These are phyloP conservation scores for Talaromyces sp. DNA, from an alignment of 2,329 filamentous ascomycete species.

Conservation along the genomic window DNA sequence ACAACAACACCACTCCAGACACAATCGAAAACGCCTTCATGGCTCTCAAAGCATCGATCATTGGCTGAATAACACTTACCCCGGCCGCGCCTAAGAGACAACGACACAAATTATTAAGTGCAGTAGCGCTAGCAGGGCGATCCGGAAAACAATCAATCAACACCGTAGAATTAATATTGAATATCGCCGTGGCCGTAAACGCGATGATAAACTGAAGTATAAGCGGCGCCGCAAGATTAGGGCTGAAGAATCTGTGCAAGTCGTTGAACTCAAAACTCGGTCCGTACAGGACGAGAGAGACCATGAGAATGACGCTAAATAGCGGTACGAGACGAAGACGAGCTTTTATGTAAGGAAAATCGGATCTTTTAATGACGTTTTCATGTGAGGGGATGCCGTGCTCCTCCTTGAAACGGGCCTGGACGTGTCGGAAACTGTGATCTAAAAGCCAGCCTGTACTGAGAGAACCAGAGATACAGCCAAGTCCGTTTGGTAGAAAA, in stretches of 20 bases:
- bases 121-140: conserved; percentile 7
- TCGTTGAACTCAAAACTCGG: conserved; percentile 14
- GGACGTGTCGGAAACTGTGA: conserved; percentile 1
- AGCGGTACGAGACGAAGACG: conserved; percentile 11
- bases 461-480: conserved; percentile 22
- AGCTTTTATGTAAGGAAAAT: conserved; percentile 10
- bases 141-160: conserved; percentile 11
- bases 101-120: conserved; percentile 9
- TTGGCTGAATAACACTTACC: conserved; percentile 10
- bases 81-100: conserved; percentile 10
- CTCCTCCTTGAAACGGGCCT: background rate
- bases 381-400: conserved; percentile 3
- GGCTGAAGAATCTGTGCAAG: background rate
- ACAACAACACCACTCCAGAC: background rate
- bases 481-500: conserved; percentile 26
- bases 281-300: conserved; percentile 6
- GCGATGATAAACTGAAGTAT: conserved; percentile 14
- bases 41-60: conserved; percentile 2
- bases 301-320: background rate
- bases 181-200: conserved; percentile 8
- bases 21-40: background rate
- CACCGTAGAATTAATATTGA: conserved; percentile 12
- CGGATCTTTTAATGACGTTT: background rate
- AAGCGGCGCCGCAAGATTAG: conserved; percentile 10
- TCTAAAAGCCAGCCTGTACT: conserved; percentile 7